Evolutionary conservation across 331 rosid genomes (phyloP).

Genomic region (Rosa hybrid): DNA sequence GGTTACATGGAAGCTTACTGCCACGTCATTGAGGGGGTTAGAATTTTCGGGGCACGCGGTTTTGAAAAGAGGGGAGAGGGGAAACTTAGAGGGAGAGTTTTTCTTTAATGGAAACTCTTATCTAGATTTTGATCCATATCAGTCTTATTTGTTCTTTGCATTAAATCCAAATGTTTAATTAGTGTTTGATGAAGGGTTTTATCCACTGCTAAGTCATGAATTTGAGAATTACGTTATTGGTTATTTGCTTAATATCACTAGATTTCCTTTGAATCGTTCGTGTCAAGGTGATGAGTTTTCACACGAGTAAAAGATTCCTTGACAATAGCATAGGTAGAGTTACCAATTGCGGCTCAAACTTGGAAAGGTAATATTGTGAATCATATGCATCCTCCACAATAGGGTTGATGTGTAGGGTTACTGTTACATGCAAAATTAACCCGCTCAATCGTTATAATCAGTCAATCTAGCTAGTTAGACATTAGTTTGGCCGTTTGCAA

Average conservation of each 20-base stretch:
- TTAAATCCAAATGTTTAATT: no score
- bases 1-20: slow-evolving; percentile 15
- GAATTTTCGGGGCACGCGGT: not conserved
- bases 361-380: not conserved
- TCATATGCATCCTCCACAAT: not conserved
- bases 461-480: no score
- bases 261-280: not conserved
- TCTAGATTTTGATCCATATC: not conserved
- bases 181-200: no score
- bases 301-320: not conserved
- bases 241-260: not conserved
- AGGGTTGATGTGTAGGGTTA: not conserved
- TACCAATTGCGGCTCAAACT: not conserved
- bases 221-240: not conserved
- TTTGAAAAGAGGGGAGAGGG: not conserved
- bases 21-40: not conserved
- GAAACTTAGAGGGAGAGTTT: not conserved
- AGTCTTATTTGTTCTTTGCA: not conserved
- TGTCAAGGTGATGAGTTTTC: not conserved
- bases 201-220: no score
- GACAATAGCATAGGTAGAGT: not conserved
- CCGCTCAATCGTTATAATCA: no score
- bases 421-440: no score
- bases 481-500: no score
- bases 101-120: not conserved